A percentile compares a stretch with the other conserved stretches of the same genome.
Evolutionary conservation across 192 early-diverging fungal genomes (phyloP).

Genomic region (Mortierella hygrophila): DNA sequence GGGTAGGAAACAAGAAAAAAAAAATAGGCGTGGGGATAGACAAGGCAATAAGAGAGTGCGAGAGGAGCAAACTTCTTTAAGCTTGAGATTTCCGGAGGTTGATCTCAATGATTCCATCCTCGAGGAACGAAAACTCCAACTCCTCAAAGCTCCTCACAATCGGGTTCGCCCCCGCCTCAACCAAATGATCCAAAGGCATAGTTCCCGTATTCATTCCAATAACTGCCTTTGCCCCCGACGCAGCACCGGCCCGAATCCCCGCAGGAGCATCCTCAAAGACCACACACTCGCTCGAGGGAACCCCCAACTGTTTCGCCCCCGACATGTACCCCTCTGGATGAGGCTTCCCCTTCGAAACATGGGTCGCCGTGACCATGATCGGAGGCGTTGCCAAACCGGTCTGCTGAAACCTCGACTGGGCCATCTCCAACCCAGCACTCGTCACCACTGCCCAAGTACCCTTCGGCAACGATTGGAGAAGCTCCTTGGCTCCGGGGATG

Average conservation of each 20-base stretch:
- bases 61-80: background rate
- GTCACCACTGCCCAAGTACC: constrained; percentile 59
- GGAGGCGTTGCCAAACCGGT: constrained; percentile 50
- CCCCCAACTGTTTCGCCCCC: constrained; percentile 48
- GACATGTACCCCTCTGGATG: constrained; percentile 59
- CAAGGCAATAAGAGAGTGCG: background rate
- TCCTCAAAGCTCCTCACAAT: constrained; percentile 59
- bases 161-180: constrained; percentile 55
- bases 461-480: constrained; percentile 43
- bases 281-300: constrained; percentile 55
- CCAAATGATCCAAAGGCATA: constrained; percentile 55
- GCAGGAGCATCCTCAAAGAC: constrained; percentile 69
- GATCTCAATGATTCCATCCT: constrained; percentile 57
- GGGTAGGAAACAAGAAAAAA: background rate
- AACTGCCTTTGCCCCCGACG: constrained; percentile 53
- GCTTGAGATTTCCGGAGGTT: background rate
- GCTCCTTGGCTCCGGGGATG: constrained; percentile 56
- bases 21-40: background rate
- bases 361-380: constrained; percentile 38
- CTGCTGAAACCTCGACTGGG: constrained; percentile 53
- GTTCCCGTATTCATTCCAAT: constrained; percentile 58
- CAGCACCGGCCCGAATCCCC: constrained; percentile 58
- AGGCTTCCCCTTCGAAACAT: constrained; percentile 54
- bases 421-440: constrained; percentile 60
- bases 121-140: constrained; percentile 43